Percentiles rank a stretch among this genome's conserved stretches.
Evolutionary conservation across 768 basidiomycete species (phyloP).

Genomic region (Mycena vitilis): DNA sequence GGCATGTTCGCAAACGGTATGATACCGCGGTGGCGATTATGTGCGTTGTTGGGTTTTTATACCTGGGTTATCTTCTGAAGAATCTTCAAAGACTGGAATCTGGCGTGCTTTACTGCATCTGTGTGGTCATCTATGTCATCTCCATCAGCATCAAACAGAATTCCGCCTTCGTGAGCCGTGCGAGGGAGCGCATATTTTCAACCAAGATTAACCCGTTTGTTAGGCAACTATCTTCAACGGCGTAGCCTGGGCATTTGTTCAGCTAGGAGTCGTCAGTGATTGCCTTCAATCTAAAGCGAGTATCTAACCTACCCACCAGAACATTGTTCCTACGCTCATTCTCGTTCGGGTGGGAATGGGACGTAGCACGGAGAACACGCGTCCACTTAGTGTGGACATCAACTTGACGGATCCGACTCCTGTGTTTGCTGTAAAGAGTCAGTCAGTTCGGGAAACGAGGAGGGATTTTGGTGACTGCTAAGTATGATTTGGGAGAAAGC

Average conservation of each 20-base stretch:
- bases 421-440: too few species aligned
- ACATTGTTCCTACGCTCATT: constrained; percentile 20
- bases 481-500: too few species aligned
- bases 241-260: constrained; percentile 24
- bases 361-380: constrained; percentile 13
- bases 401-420: too few species aligned
- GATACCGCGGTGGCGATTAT: constrained; percentile 18
- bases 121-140: constrained; percentile 20
- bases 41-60: neutral
- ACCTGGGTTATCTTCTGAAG: neutral
- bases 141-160: neutral
- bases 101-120: constrained; percentile 15
- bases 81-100: constrained; percentile 19
- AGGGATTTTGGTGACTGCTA: too few species aligned
- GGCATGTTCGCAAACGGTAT: constrained; percentile 1
- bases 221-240: constrained; percentile 21
- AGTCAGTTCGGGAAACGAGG: too few species aligned
- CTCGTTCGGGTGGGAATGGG: constrained; percentile 25
- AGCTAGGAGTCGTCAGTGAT: constrained; percentile 24
- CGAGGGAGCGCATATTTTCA: neutral
- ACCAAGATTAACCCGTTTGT: neutral
- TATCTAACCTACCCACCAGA: constrained; percentile 6
- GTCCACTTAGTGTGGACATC: too few species aligned
- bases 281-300: too few species aligned
- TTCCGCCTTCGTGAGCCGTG: constrained; percentile 12